Conservation (phyloP, 2,329 filamentous ascomycete genomes). For the Colletotrichum trifolii region DNA sequence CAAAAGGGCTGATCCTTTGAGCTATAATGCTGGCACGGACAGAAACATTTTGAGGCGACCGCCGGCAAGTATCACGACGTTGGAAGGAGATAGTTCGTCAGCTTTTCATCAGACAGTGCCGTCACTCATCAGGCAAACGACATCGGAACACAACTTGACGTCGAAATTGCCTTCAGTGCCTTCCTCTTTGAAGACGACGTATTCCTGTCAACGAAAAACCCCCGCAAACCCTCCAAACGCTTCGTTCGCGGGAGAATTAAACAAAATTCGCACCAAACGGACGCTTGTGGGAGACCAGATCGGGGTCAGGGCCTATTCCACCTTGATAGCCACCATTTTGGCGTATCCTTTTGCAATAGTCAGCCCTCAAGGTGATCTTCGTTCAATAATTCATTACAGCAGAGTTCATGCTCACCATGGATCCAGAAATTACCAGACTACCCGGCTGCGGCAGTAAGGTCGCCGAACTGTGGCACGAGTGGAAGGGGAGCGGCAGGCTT, state of each 20-base stretch:
- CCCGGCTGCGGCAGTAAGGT: conserved; percentile 88
- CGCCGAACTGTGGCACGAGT: conserved; percentile 81
- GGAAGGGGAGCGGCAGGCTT: conserved; percentile 69
- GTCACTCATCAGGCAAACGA: conserved; percentile 73
- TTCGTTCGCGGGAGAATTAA: conserved; percentile 78
- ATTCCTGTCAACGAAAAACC: conserved; percentile 85
- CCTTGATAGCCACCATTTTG: conserved; percentile 83
- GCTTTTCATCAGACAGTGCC: conserved; percentile 37
- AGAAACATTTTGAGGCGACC: conserved; percentile 39
- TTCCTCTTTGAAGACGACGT: conserved; percentile 58
- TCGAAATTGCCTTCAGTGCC: conserved; percentile 72
- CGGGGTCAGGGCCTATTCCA: conserved; percentile 87
- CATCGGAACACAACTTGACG: conserved; percentile 78
- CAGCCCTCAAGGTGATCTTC: conserved; percentile 52
- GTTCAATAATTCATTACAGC: not conserved
- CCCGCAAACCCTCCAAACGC: conserved; percentile 77
- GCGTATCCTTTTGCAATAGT: conserved; percentile 75
- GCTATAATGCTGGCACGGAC: conserved; percentile 8
- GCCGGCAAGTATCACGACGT: conserved; percentile 13
- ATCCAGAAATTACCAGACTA: conserved; percentile 64
- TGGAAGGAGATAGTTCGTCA: not conserved
- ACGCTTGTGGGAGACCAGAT: conserved; percentile 79
- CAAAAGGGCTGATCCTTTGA: conserved; percentile 35
- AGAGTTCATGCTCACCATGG: conserved; percentile 7
- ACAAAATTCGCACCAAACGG: conserved; percentile 78